Base-by-base conservation (phyloP, 2,329 filamentous ascomycete genomes). In the Trichoderma semiorbis region DNA sequence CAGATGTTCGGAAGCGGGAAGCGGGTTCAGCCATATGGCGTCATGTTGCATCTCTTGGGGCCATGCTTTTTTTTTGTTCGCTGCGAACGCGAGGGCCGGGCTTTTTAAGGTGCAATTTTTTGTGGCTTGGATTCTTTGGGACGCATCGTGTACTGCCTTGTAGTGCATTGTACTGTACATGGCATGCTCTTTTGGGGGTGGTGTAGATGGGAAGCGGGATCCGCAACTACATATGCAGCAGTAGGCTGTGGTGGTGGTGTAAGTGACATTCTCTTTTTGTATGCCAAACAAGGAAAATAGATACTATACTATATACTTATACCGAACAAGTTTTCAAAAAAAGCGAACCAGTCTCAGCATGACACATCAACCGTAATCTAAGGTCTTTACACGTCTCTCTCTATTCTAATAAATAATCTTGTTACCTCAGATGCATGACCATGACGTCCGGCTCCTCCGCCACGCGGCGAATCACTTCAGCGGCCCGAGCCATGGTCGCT, bases 401-500 rank as follows among this genome's bases (percentile, higher is more conserved):
- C 28, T 67, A n/a, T 58, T 18, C 36, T 36, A 16, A 36, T 36
- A 39, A 36, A 36, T 26, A 50, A 21, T 62, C 7, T 26, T 14
- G 14, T 84, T 85, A 97, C 81, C 90, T 87, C 79, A 98, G 82
- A 79, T 93, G 91, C 80, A 97, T 87, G 74, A 98, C 85, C 94
- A 98, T 97, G 71, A 87, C 87, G 79, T 95, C 94, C 5, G 95
- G 93, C 78, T 93, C 90, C 83, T 98, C 95, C 50, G 98, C 88
- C 76, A 93, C 89, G 66, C 86, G 85, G 76, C 90, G 90, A 26
- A 98, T 92, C 74, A 92, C 87, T 77, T 95, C 94, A 14, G 94
- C 94, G 80, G 95, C 95, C 75, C 95, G 88, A 24, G 96, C 96
- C 88, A 97, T 94, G 73, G 95, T 97, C 61, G 95, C 95, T 2